These are phyloP conservation scores for Chrysoporthe deuterocubensis DNA, from an alignment of 2,329 filamentous ascomycete species.

Conservation along the genomic window DNA sequence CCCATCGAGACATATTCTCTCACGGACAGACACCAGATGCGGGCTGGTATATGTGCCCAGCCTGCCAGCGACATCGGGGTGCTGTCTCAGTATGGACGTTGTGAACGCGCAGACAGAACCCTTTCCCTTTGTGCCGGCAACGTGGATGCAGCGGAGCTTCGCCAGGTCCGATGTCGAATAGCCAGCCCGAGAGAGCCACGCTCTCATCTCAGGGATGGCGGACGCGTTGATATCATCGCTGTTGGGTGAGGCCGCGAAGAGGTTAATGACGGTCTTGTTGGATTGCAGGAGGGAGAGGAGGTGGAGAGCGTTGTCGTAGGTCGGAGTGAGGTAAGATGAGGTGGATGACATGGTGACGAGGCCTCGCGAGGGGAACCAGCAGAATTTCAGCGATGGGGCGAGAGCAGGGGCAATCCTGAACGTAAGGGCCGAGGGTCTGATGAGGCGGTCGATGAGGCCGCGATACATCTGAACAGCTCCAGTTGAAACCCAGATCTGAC, in stretches of 20 bases:
- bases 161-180: slow-evolving; percentile 60
- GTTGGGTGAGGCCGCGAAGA: slow-evolving; percentile 52
- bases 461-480: slow-evolving; percentile 15
- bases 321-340: slow-evolving; percentile 38
- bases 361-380: background rate
- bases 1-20: slow-evolving; percentile 83
- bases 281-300: slow-evolving; percentile 78
- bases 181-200: slow-evolving; percentile 76
- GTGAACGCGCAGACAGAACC: slow-evolving; percentile 86
- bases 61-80: slow-evolving; percentile 39
- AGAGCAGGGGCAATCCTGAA: background rate
- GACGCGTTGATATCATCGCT: slow-evolving; percentile 65
- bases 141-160: slow-evolving; percentile 67
- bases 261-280: slow-evolving; percentile 68
- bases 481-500: background rate
- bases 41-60: slow-evolving; percentile 85
- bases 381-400: background rate
- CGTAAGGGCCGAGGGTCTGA: background rate
- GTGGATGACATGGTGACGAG: slow-evolving; percentile 25
- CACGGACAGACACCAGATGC: slow-evolving; percentile 80
- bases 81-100: slow-evolving; percentile 71
- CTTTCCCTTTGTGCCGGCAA: slow-evolving; percentile 94
- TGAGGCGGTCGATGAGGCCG: slow-evolving; percentile 10
- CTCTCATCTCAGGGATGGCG: slow-evolving; percentile 80
- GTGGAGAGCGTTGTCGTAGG: slow-evolving; percentile 69